A percentile compares a stretch with the other conserved stretches of the same genome.
Conservation (phyloP, 129 eudicot species). For the carrot (Daucus carota) region DNA sequence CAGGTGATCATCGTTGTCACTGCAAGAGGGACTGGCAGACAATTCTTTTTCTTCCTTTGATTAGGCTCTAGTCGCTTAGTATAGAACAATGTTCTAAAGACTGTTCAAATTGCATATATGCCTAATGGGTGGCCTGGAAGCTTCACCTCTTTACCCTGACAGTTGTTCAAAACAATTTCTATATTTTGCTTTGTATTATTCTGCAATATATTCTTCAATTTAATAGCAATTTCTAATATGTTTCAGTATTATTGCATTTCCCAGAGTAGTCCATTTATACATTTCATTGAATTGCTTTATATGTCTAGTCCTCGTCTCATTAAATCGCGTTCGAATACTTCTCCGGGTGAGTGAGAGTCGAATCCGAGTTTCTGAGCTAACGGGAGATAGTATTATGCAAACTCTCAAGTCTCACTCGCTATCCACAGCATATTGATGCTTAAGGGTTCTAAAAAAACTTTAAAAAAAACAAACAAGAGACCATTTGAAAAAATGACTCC, state of each 20-base stretch:
- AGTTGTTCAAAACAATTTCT: not conserved
- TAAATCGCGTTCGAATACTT: too few relatives aligned
- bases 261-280: too few relatives aligned
- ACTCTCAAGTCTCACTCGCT: not conserved
- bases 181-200: not conserved
- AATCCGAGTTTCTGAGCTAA: too few relatives aligned
- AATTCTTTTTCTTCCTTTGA: not conserved
- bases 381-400: too few relatives aligned
- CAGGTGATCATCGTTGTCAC: not conserved
- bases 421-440: not conserved
- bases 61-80: not conserved
- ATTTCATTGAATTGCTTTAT: not conserved
- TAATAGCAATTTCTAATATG: too few relatives aligned
- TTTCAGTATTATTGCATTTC: not conserved
- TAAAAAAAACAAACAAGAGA: too few relatives aligned
- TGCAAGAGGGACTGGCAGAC: not conserved
- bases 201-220: too few relatives aligned
- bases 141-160: not conserved
- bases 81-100: not conserved
- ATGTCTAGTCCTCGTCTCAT: not conserved
- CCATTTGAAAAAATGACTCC: not conserved
- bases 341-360: too few relatives aligned
- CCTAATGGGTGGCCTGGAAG: not conserved
- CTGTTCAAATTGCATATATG: not conserved
- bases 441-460: not conserved